Percentiles rank a stretch among this genome's conserved stretches.
phyloP scores from a whole-genome alignment of 2,329 filamentous ascomycete species.

The Sporothrix mexicana region DNA sequence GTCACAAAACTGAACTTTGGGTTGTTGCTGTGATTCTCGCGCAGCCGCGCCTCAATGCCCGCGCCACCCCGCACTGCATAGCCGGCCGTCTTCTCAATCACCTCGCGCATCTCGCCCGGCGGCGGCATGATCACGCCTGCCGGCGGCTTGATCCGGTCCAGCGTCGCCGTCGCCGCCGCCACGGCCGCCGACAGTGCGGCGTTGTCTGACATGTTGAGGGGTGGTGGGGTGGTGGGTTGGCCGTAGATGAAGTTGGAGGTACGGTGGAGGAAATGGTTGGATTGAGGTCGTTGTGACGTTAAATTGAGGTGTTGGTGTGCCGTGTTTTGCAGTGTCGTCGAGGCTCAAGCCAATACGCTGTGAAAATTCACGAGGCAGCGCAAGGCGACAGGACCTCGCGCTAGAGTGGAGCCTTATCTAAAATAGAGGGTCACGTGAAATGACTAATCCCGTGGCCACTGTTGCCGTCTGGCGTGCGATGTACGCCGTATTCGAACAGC shows the following conservation, averaged over 20 bases:
- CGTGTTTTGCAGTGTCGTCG: neutral
- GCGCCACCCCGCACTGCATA: conserved; percentile 76
- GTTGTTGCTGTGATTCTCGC: conserved; percentile 81
- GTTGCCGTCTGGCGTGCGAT: neutral
- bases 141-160: conserved; percentile 77
- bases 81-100: conserved; percentile 93
- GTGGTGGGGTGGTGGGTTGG: neutral
- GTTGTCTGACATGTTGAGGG: conserved; percentile 26
- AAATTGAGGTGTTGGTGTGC: no score
- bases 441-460: neutral
- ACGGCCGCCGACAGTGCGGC: conserved; percentile 53
- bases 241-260: no score
- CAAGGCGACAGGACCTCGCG: neutral
- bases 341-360: neutral
- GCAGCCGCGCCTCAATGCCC: conserved; percentile 81
- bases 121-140: conserved; percentile 86
- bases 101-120: conserved; percentile 76
- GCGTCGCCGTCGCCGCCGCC: conserved; percentile 52
- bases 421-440: neutral
- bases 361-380: conserved; percentile 21
- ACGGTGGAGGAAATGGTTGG: no score
- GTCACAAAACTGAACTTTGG: conserved; percentile 94
- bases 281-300: no score
- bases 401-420: conserved; percentile 15
- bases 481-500: neutral